Base-by-base conservation (phyloP, 139 green algal genomes). In the Deuterostichococcus epilithicus region DNA sequence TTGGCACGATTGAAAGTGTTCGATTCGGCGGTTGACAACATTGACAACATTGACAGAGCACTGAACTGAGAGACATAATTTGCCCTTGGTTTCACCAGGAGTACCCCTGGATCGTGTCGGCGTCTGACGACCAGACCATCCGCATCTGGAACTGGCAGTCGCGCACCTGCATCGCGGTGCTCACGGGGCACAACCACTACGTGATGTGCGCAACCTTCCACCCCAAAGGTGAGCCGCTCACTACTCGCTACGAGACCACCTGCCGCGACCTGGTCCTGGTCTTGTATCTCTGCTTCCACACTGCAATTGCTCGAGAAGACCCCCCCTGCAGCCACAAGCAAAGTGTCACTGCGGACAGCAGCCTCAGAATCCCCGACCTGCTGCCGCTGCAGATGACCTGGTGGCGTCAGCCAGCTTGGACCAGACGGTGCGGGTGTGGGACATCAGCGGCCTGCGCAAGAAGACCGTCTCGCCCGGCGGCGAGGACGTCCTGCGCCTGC, bases 161-260 rank as follows among this genome's bases (percentile, higher is more conserved):
- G 0, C 85, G 96, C 26, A 96, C 86, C 15, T 99, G 95, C 86
- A 95, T 99, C 77, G 90, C 90, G 13, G 96, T 99, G 66, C 90
- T 99, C 52, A 99, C 96, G 15, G 96, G 96, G 10, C 96, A 99
- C 90, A 99, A 99, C 81, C 96, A 99, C 85, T 99, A 99, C 79
- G 96, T 99, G n/a, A 99, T 99, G 96, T 99, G 94, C 79, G 96
- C 96, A 18, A 82, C 84, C 65, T 99, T 99, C 85, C 96, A 99
- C 87, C 85, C 90, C 38, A 98, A 98, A 84, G 95, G 98, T 71
- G 95, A 98, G 81, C 82, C 93, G 66, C 86, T 93, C 28, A 75
- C 76, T 5, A 52, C 42, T 52, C n/a, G n/a, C n/a, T n/a, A n/a
- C n/a, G n/a, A n/a, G n/a, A n/a, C n/a, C n/a, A n/a, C n/a, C n/a